These are phyloP conservation scores for Bombardia bombarda DNA, from an alignment of 495 filamentous ascomycete species.

Conservation along the genomic window DNA sequence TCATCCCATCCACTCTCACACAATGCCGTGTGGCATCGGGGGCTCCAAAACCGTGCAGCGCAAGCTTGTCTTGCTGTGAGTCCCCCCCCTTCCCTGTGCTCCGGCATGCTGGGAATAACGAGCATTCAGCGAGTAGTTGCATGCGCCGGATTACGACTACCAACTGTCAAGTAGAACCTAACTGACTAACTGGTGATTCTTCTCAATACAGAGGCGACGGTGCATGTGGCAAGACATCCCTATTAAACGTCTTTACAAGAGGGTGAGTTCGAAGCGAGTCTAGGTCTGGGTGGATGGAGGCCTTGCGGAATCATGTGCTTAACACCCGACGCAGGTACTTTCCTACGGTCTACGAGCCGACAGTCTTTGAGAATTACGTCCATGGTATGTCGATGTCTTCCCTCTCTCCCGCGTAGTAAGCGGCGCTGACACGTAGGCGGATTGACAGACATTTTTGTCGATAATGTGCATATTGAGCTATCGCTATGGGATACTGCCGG, in stretches of 20 bases:
- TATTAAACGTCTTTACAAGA: conserved; percentile 97
- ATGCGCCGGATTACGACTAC: no score
- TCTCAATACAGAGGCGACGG: conserved; percentile 68
- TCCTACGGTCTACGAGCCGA: conserved; percentile 97
- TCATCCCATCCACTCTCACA: conserved; percentile 9
- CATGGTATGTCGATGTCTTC: no score
- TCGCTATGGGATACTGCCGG: conserved; percentile 98
- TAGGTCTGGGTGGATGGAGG: not conserved
- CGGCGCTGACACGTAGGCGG: conserved; percentile 5
- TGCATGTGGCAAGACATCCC: conserved; percentile 94
- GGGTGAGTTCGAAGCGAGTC: conserved; percentile 49
- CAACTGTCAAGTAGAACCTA: no score
- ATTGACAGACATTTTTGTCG: conserved; percentile 84
- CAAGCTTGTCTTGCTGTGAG: conserved; percentile 94
- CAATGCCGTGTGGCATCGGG: conserved; percentile 55
- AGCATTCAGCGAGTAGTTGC: no score
- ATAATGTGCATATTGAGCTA: conserved; percentile 90
- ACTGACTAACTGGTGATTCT: no score
- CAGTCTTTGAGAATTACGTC: conserved; percentile 99
- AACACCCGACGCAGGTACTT: conserved; percentile 63
- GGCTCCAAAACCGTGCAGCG: conserved; percentile 76
- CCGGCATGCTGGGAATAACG: no score
- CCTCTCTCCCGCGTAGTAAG: no score
- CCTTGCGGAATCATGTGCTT: conserved; percentile 4
- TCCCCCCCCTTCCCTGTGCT: no score